A percentile compares a stretch with the other conserved stretches of the same genome.
Evolutionary conservation across 129 eudicot species (phyloP).

Genomic region (carrot (Daucus carota)): DH1_v3.0 NC_030382.2:47607001-47607500

Average conservation of each 20-base stretch:
- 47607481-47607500: too few relatives aligned
- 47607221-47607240: background rate
- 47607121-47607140: background rate
- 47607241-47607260: background rate
- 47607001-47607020: background rate
- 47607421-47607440: background rate
- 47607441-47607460: background rate
- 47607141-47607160: background rate
- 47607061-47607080: background rate
- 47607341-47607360: too few relatives aligned
- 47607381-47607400: background rate
- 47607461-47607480: background rate
- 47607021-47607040: background rate
- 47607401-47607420: background rate
- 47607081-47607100: background rate
- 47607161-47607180: background rate
- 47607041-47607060: background rate
- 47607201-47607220: background rate
- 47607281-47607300: background rate
- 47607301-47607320: too few relatives aligned
- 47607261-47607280: background rate
- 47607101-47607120: background rate
- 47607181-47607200: background rate
- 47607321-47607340: too few relatives aligned
- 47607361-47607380: background rate